These are phyloP conservation scores for Fraxinus dipetala DNA, from an alignment of 305 asterid genomes.

Conservation along the genomic window DNA sequence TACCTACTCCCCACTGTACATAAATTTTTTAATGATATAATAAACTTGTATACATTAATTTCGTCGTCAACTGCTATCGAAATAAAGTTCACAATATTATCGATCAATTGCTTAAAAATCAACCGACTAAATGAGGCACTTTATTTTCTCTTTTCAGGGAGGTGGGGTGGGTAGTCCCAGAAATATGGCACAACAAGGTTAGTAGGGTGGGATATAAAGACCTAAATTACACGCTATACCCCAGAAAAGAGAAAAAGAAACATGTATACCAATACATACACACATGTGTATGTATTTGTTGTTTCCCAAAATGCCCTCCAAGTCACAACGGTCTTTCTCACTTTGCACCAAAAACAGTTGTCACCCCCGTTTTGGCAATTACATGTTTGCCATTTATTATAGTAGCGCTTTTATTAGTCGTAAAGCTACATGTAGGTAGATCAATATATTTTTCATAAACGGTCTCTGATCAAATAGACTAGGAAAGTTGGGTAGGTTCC, in stretches of 20 bases:
- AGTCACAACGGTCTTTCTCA: slow-evolving; percentile 46
- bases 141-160: background rate
- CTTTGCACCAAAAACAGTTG: slow-evolving; percentile 40
- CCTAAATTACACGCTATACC: slow-evolving; percentile 32
- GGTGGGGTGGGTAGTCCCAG: slow-evolving; percentile 11
- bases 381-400: slow-evolving; percentile 15
- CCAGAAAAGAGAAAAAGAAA: background rate
- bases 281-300: background rate
- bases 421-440: background rate
- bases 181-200: slow-evolving; percentile 38
- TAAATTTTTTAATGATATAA: background rate
- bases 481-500: background rate
- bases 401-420: background rate
- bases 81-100: background rate
- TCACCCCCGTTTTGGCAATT: slow-evolving; percentile 20
- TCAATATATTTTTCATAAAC: background rate
- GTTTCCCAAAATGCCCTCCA: slow-evolving; percentile 39
- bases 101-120: background rate
- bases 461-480: background rate
- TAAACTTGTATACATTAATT: background rate
- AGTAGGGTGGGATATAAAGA: slow-evolving; percentile 15
- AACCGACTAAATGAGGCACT: background rate
- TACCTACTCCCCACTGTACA: background rate
- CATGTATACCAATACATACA: background rate
- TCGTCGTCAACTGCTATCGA: background rate